Conservation (phyloP, 345 rosid genomes). For the Populus simonii region DNA sequence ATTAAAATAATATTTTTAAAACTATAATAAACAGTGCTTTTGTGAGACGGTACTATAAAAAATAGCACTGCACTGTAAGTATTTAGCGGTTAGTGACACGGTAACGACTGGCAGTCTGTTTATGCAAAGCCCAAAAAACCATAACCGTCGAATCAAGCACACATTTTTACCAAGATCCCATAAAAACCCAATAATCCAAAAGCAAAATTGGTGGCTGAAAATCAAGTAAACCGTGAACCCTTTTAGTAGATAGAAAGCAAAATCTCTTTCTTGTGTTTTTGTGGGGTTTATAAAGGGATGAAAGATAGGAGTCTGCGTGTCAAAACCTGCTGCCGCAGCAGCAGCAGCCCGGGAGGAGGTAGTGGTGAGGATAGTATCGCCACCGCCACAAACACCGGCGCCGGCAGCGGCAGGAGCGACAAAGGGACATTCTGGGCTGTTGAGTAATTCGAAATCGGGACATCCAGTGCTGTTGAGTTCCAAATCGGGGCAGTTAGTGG, state of each 20-base stretch:
- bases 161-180: background rate
- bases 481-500: background rate
- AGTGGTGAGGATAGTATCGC: slow-evolving; percentile 22
- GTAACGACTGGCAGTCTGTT: background rate
- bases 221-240: background rate
- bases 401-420: background rate
- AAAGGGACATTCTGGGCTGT: background rate
- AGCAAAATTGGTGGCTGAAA: background rate
- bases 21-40: too few relatives aligned
- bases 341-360: slow-evolving; percentile 16
- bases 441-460: background rate
- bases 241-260: background rate
- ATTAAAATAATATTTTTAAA: too few relatives aligned
- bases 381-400: background rate
- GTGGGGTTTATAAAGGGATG: background rate
- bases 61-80: too few relatives aligned
- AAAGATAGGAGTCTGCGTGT: slow-evolving; percentile 29
- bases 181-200: background rate
- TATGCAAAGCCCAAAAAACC: background rate
- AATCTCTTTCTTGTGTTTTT: background rate
- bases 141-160: background rate
- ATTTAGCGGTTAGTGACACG: background rate
- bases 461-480: background rate
- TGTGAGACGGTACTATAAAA: too few relatives aligned
- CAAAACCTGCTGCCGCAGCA: slow-evolving; percentile 22